Percentiles rank a stretch among this genome's conserved stretches.
These are phyloP conservation scores for Colletotrichum liriopes DNA, from an alignment of 2,329 filamentous ascomycete species.

Conservation along the genomic window DNA sequence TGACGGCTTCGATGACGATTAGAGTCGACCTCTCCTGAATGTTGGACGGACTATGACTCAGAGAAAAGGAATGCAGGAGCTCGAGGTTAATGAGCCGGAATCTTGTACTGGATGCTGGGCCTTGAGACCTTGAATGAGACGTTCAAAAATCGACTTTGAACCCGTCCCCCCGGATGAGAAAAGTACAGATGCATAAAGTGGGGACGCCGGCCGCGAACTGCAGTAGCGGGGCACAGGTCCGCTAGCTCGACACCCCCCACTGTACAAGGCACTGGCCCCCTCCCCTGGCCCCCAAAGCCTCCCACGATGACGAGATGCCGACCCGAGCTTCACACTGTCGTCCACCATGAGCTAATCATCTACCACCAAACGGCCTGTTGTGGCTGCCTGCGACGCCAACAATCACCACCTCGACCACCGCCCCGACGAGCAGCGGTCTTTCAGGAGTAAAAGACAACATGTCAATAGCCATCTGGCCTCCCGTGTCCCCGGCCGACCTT, in stretches of 20 bases:
- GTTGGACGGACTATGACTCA: not conserved
- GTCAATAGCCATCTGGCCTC: conserved; percentile 74
- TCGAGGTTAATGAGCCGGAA: not conserved
- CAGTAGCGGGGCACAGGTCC: not conserved
- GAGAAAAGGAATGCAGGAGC: no score
- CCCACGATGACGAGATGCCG: conserved; percentile 31
- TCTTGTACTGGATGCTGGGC: not conserved
- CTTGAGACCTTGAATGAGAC: not conserved
- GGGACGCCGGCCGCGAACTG: not conserved
- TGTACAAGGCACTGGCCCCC: not conserved
- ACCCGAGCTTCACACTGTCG: conserved; percentile 19
- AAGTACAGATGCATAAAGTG: conserved; percentile 14
- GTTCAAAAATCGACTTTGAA: not conserved
- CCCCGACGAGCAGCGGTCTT: not conserved
- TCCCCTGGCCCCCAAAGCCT: conserved; percentile 13
- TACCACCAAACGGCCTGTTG: conserved; percentile 20
- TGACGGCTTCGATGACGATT: not conserved
- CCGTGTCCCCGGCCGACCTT: conserved; percentile 65
- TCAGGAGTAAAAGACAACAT: conserved; percentile 53
- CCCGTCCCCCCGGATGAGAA: not conserved
- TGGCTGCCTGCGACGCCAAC: conserved; percentile 25
- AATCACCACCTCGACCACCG: not conserved
- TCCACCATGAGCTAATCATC: conserved; percentile 28
- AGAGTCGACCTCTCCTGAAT: no score
- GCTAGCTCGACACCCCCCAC: conserved; percentile 2